Evolutionary conservation across 2,329 filamentous ascomycete species (phyloP).

Genomic region (Parafenestella ontariensis): DNA sequence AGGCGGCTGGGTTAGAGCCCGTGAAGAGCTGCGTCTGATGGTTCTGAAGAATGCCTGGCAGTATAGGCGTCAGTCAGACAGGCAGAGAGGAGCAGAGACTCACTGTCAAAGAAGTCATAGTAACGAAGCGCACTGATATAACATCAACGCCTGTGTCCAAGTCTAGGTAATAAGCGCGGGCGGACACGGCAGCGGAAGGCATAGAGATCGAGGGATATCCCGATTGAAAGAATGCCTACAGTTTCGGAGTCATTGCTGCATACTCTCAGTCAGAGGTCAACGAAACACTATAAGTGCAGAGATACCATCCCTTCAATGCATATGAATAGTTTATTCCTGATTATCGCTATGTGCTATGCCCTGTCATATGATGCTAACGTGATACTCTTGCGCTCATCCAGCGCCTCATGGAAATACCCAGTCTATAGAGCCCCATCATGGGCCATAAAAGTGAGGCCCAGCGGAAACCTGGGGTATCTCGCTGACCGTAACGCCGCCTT

Average conservation of each 20-base stretch:
- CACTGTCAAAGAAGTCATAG: not conserved
- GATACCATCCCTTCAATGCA: not conserved
- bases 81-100: not conserved
- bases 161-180: too few relatives aligned
- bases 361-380: not conserved
- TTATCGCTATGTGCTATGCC: conserved; percentile 14
- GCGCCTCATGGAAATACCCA: not conserved
- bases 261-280: not conserved
- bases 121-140: too few relatives aligned
- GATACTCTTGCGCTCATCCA: conserved; percentile 5
- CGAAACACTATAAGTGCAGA: not conserved
- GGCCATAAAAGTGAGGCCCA: conserved; percentile 5
- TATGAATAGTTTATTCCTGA: conserved; percentile 5
- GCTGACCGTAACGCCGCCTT: not conserved
- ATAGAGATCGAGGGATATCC: not conserved
- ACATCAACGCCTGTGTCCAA: too few relatives aligned
- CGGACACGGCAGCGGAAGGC: not conserved
- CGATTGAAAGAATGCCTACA: too few relatives aligned
- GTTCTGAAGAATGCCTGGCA: not conserved
- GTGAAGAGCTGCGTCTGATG: not conserved
- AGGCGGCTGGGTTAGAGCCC: conserved; percentile 31
- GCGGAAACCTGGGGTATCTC: conserved; percentile 11
- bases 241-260: not conserved
- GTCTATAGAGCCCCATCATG: not conserved
- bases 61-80: not conserved